These are phyloP conservation scores for Jamesozyma hellenica DNA, from an alignment of 805 yeast genomes.

Conservation along the genomic window DNA sequence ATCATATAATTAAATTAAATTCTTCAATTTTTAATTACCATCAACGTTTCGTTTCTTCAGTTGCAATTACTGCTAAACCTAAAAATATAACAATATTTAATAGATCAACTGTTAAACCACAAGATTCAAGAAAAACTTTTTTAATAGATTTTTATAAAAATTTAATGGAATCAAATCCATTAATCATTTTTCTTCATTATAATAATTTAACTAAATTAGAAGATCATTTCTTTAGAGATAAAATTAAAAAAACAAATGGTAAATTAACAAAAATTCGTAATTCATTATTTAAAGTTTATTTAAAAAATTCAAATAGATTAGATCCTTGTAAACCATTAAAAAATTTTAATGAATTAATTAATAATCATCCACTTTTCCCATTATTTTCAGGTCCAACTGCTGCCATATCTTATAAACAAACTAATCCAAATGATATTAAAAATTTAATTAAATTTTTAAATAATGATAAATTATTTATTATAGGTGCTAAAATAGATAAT, in stretches of 20 bases:
- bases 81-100: neutral
- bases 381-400: constrained; percentile 83
- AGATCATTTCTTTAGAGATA: constrained; percentile 50
- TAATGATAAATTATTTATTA: constrained; percentile 63
- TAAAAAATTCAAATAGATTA: constrained; percentile 53
- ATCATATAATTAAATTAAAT: too few relatives aligned
- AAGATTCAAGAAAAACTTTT: constrained; percentile 73
- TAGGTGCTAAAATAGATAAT: constrained; percentile 74
- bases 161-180: constrained; percentile 55
- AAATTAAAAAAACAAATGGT: constrained; percentile 57
- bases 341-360: constrained; percentile 28
- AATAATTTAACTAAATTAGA: constrained; percentile 69
- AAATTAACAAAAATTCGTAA: constrained; percentile 59
- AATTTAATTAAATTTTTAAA: constrained; percentile 52
- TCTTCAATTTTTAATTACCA: neutral
- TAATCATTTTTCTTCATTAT: constrained; percentile 74
- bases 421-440: constrained; percentile 62
- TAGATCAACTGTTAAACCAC: constrained; percentile 46
- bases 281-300: constrained; percentile 60
- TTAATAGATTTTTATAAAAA: constrained; percentile 71
- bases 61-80: constrained; percentile 3
- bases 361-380: constrained; percentile 57
- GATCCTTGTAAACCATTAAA: constrained; percentile 59
- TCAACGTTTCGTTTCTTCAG: constrained; percentile 1
- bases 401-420: constrained; percentile 52